Base-by-base conservation (phyloP, 2,329 filamentous ascomycete genomes). In the Sporothrix pallida region DNA sequence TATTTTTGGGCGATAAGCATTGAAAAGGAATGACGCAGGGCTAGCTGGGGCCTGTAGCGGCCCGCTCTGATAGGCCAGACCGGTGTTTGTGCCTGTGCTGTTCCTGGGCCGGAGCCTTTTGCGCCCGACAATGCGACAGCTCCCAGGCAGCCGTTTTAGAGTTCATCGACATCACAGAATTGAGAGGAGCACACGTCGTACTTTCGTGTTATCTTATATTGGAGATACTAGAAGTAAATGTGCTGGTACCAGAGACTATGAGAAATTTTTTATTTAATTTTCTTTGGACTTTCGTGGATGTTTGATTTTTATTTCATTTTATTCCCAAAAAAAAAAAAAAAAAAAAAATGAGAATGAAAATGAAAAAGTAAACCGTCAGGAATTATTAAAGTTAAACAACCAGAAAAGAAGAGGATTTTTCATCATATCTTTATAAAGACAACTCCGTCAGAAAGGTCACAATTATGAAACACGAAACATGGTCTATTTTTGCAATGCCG, bases 21-120 rank as follows among this genome's bases (percentile, higher is more conserved):
- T 37, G 56, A 60, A 58, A 60, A 60, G 26, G 56, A 62, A 62
- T 62, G 58, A 62, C 58, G 58, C 58, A 62, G 31, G 6, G 17
- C 26, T 15, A 7, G 26, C 8, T 17, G 50, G 50, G 50, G 31
- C 31, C 37, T 63, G 58, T 8, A 42, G 15, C 31, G 31, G 31
- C 4, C 31, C 31, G 31, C 23, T 26, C 23, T 26, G 31, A 37
- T 7, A 37, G 31, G 31, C 23, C 3, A 26, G 23, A 26, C 23
- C 23, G 31, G 31, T 2, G 7, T 7, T 37, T 37, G 31, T 37
- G 31, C 31, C 31, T 37, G 31, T 31, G 31, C 31, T 31, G 31
- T 31, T 31, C 31, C 2, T 31, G 31, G 31, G 31, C 31, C 31
- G 31, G 31, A 31, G 31, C 31, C 31, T 31, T 31, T 31, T 31